These are phyloP conservation scores for Arthrobotrys megalospora DNA, from an alignment of 2,329 filamentous ascomycete genomes.

Conservation along the genomic window DNA sequence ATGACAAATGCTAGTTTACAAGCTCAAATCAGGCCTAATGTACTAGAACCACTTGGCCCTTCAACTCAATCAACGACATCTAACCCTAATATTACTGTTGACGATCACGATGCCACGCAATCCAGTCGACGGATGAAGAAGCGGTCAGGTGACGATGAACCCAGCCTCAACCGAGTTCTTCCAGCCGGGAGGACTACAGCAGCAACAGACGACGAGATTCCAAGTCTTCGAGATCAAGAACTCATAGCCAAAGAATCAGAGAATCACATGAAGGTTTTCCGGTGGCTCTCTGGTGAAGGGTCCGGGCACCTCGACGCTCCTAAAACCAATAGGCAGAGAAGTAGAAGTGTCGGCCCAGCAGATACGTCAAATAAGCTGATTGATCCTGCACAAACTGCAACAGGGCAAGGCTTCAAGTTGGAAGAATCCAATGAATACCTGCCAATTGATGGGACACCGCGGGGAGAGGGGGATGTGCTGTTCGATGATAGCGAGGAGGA, in stretches of 20 bases:
- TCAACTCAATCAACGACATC: conserved; percentile 24
- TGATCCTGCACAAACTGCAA: neutral
- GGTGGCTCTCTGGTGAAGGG: conserved; percentile 56
- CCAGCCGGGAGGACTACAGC: conserved; percentile 27
- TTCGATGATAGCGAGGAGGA: conserved; percentile 58
- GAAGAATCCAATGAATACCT: conserved; percentile 38
- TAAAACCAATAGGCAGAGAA: conserved; percentile 35
- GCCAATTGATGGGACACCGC: conserved; percentile 50
- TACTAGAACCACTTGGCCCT: conserved; percentile 7
- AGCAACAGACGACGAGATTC: conserved; percentile 50
- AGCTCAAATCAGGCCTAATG: conserved; percentile 16
- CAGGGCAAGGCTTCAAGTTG: conserved; percentile 24
- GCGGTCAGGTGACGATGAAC: conserved; percentile 35
- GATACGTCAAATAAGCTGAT: conserved; percentile 15
- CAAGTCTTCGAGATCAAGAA: conserved; percentile 52
- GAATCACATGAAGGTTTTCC: conserved; percentile 56
- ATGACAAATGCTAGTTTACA: conserved; percentile 53
- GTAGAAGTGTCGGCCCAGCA: conserved; percentile 47
- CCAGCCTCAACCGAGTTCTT: conserved; percentile 49
- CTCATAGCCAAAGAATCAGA: conserved; percentile 56
- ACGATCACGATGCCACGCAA: conserved; percentile 57
- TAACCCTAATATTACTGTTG: conserved; percentile 55
- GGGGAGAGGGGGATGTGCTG: conserved; percentile 57
- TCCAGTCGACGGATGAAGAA: conserved; percentile 39
- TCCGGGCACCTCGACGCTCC: conserved; percentile 53